phyloP scores from a whole-genome alignment of 2,329 filamentous ascomycete species.

The Alternaria novae-zelandiae region DNA sequence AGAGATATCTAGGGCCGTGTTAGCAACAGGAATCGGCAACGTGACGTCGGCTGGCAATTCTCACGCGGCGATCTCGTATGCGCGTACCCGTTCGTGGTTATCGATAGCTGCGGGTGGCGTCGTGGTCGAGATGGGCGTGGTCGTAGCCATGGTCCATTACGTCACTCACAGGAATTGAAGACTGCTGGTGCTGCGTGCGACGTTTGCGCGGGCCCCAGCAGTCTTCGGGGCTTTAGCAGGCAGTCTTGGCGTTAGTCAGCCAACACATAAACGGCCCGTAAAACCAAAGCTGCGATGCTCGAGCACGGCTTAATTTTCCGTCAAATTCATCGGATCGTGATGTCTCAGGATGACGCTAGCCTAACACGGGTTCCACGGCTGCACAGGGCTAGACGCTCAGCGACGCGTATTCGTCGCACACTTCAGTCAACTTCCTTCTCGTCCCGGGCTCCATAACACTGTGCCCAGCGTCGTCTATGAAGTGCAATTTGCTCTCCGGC shows the following conservation, averaged over 20 bases:
- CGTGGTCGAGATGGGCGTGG: not conserved
- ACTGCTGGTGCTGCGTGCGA: not conserved
- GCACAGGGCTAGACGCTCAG: not conserved
- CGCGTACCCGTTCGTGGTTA: constrained; percentile 10
- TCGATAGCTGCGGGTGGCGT: not conserved
- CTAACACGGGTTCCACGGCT: not conserved
- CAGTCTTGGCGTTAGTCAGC: not conserved
- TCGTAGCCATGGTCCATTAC: not conserved
- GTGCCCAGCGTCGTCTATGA: constrained; percentile 45
- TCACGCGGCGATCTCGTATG: constrained; percentile 14
- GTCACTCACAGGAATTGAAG: not conserved
- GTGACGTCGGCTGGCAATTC: not conserved
- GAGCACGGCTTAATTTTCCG: not conserved
- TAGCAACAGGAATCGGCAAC: not conserved
- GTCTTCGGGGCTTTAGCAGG: not conserved
- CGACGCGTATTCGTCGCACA: constrained; percentile 31
- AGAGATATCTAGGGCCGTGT: constrained; percentile 9
- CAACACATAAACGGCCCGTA: not conserved
- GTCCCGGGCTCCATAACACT: constrained; percentile 37
- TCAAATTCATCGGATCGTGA: not conserved
- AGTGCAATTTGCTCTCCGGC: constrained; percentile 43
- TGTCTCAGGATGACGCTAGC: not conserved
- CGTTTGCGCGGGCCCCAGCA: not conserved
- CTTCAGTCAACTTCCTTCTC: constrained; percentile 30
- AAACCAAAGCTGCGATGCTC: not conserved